Evolutionary conservation across 129 eudicot species (phyloP).

Genomic region (Helianthus annuus): DNA sequence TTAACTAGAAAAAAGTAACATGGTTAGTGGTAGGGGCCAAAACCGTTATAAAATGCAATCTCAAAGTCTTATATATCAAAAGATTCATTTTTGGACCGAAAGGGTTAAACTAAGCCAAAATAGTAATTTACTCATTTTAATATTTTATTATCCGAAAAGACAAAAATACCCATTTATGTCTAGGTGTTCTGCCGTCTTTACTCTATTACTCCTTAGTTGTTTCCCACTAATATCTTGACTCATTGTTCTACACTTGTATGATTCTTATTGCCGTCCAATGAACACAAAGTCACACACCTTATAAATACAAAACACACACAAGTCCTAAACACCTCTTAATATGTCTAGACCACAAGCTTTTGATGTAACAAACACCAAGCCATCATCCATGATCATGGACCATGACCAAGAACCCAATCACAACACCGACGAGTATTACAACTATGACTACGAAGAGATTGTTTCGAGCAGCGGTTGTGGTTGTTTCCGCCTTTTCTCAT

Average conservation of each 20-base stretch:
- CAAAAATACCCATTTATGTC: background rate
- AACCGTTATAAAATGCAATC: too few relatives aligned
- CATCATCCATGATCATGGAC: constrained; percentile 27
- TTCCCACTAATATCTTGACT: constrained; percentile 31
- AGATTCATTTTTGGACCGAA: too few relatives aligned
- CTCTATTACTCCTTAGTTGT: constrained; percentile 25
- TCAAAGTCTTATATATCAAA: too few relatives aligned
- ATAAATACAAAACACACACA: constrained; percentile 24
- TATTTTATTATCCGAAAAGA: background rate
- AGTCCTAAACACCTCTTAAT: background rate
- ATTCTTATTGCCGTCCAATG: constrained; percentile 31
- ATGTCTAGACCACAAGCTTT: constrained; percentile 21
- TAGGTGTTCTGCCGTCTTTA: constrained; percentile 20
- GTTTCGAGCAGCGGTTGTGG: constrained; percentile 28
- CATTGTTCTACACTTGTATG: constrained; percentile 1
- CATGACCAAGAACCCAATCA: constrained; percentile 29
- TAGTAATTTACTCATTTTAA: too few relatives aligned
- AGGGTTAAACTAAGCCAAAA: too few relatives aligned
- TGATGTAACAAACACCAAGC: constrained; percentile 16
- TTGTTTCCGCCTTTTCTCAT: constrained; percentile 36
- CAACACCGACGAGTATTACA: constrained; percentile 24
- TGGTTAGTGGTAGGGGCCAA: too few relatives aligned
- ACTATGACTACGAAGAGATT: background rate
- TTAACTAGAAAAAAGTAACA: too few relatives aligned
- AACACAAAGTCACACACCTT: constrained; percentile 30